phyloP scores from a whole-genome alignment of 73 alveolate species.

The Tetrahymena elliotti region DNA sequence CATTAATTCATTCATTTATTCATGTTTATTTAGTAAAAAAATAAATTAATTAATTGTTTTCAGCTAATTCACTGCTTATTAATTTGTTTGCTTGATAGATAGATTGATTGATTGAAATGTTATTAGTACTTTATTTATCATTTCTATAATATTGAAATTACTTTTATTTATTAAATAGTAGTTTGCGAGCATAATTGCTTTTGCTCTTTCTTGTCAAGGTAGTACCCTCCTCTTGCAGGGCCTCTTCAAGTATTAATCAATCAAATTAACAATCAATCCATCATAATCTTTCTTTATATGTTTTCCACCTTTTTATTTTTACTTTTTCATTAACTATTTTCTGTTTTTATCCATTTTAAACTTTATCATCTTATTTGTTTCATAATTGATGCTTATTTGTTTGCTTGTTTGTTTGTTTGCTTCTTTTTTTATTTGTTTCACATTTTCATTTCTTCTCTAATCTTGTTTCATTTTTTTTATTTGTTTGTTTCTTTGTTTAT shows the following conservation, averaged over 20 bases:
- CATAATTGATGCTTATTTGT: not conserved
- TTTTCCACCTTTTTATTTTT: not conserved
- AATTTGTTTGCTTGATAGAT: not conserved
- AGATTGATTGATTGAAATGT: not conserved
- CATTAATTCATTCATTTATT: not conserved
- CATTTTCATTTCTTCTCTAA: not conserved
- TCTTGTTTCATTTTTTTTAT: not conserved
- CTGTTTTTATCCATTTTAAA: not conserved
- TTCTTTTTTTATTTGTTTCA: not conserved
- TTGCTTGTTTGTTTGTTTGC: not conserved
- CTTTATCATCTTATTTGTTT: not conserved
- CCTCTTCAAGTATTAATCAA: not conserved
- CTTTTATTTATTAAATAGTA: not conserved
- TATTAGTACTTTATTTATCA: not conserved
- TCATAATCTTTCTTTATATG: not conserved
- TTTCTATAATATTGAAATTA: not conserved
- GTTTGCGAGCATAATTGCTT: not conserved
- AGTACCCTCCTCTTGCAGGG: not conserved
- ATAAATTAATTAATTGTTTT: no score
- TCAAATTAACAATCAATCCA: not conserved
- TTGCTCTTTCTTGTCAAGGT: not conserved
- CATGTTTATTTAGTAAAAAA: no score
- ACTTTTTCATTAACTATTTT: not conserved
- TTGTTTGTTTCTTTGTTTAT: no score
- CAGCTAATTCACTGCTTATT: not conserved